Evolutionary conservation across 768 basidiomycete species (phyloP).

Genomic region (Amanita brunnescens): DNA sequence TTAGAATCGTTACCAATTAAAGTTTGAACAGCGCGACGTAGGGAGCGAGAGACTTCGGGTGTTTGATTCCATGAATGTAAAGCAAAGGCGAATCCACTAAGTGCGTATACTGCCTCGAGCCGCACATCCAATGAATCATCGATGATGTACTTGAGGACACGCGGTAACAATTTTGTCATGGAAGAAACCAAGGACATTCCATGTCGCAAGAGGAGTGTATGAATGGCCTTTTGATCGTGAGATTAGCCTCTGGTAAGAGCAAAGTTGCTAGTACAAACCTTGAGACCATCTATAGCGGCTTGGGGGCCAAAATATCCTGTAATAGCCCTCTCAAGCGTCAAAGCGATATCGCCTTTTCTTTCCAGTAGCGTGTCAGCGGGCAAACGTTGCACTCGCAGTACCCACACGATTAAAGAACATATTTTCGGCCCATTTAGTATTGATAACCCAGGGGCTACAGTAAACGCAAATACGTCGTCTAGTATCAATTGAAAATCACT

Average conservation of each 20-base stretch:
- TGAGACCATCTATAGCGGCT: conserved; percentile 25
- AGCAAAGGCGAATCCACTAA: conserved; percentile 47
- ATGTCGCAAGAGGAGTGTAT: conserved; percentile 27
- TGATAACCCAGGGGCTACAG: conserved; percentile 24
- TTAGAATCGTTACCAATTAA: conserved; percentile 17
- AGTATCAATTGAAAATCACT: conserved; percentile 36
- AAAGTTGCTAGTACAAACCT: conserved; percentile 15
- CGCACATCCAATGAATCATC: conserved; percentile 26
- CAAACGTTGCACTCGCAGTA: conserved; percentile 40
- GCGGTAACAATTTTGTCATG: conserved; percentile 40
- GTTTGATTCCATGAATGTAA: conserved; percentile 11
- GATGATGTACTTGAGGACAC: conserved; percentile 22
- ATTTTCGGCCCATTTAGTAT: conserved; percentile 35
- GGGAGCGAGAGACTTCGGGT: conserved; percentile 9
- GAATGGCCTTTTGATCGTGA: conserved; percentile 22
- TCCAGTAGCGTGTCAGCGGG: conserved; percentile 30
- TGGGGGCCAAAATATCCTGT: conserved; percentile 19
- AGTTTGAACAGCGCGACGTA: conserved; percentile 18
- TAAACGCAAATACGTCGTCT: conserved; percentile 34
- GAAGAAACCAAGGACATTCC: conserved; percentile 39
- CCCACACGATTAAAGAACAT: conserved; percentile 38
- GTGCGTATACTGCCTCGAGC: conserved; percentile 45
- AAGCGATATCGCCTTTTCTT: conserved; percentile 22
- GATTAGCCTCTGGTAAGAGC: not conserved
- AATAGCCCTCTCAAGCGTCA: conserved; percentile 28